Evolutionary conservation across 441 rosid genomes (phyloP), one percentile per base, ranked within the genome.

Genomic region (Brassica hybrid): DNA sequence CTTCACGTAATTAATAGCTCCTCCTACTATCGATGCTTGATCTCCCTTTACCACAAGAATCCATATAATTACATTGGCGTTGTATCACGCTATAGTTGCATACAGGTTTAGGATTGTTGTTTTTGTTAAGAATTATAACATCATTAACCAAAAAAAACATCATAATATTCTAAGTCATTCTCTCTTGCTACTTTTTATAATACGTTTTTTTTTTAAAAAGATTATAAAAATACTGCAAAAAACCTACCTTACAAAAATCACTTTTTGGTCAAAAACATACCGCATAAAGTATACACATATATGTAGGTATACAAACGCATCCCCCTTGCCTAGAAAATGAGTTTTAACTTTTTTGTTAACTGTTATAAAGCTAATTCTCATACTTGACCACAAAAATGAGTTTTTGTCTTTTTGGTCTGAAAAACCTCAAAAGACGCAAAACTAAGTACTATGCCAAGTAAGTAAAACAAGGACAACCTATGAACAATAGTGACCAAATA

Each of bases 1-100:
- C 58, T 52, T 52, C 19, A 52, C 58, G 10, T 52, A 52, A 2
- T 52, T 52, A 16, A 52, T 52, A 19, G 58, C 58, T 52, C 58
- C 58, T 52, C 58, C 54, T 45, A 45, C 54, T 45, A 45, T 45
- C 54, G 54, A 45, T 45, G 54, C 54, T 45, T 45, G 54, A 45
- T 45, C 54, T 13, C 54, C 54, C 54, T 45, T 13, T 45, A 45
- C 54, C 54, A 45, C 54, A 13, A 45, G 54, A 43, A 10, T 2
- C n/a, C n/a, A 43, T 43, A 45, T 45, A 45, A 13, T 45, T 45
- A 43, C 50, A 10, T 43, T 43, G 5, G n/a, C 4, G 50, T 12
- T 43, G 50, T 12, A 43, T 43, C 52, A 45, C 52, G 14, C 52
- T 45, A 45, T 45, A 45, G 52, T 45, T 45, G 16, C 54, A 45